Evolutionary conservation across 441 rosid genomes (phyloP).

Genomic region (Sinapis alba): DNA sequence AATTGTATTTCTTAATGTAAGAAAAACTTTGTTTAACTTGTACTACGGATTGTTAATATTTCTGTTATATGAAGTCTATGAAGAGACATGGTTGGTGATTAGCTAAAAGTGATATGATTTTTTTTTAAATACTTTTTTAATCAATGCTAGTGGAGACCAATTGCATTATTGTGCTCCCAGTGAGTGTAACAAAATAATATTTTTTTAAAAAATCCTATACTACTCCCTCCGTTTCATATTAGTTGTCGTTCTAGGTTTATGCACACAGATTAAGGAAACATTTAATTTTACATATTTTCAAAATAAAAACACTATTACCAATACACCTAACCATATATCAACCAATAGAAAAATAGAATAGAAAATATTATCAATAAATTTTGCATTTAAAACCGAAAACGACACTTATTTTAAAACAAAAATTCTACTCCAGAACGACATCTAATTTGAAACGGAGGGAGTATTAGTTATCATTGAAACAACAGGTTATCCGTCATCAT

Average conservation of each 20-base stretch:
- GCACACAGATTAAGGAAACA: no score
- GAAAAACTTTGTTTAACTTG: neutral
- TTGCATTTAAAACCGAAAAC: no score
- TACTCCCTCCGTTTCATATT: no score
- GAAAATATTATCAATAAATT: no score
- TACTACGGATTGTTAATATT: neutral
- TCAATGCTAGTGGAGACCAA: constrained; percentile 19
- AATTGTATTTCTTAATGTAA: neutral
- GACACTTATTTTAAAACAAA: no score
- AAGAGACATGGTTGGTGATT: constrained; percentile 23
- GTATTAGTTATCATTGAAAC: constrained; percentile 17
- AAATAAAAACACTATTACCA: no score
- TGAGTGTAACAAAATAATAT: constrained; percentile 25
- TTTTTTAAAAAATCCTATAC: neutral
- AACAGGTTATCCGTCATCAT: constrained; percentile 28
- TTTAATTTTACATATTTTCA: no score
- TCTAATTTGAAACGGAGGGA: no score
- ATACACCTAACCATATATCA: no score
- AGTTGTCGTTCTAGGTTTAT: no score
- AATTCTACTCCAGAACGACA: no score
- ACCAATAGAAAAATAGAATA: no score
- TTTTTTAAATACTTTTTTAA: neutral
- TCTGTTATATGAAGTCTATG: neutral
- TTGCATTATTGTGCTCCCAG: constrained; percentile 37
- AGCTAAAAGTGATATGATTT: constrained; percentile 24